These are phyloP conservation scores for Ceratobasidium theobromae DNA, from an alignment of 1,284 basidiomycete species.

Conservation along the genomic window DNA sequence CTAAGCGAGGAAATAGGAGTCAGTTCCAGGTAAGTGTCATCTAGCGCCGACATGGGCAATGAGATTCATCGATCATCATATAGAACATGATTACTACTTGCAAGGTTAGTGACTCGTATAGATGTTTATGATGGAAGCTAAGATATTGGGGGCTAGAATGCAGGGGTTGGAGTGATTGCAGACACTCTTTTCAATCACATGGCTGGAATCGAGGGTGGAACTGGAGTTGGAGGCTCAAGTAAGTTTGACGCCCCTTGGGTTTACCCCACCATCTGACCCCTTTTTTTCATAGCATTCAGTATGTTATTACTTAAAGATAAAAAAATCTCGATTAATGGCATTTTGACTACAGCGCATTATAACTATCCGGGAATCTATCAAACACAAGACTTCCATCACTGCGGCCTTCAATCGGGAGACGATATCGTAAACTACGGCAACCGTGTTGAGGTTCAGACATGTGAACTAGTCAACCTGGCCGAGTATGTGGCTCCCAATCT, in stretches of 20 bases:
- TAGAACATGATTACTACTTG: conserved; percentile 37
- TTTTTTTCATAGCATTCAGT: conserved; percentile 30
- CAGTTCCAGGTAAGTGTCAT: conserved; percentile 49
- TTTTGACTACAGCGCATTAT: conserved; percentile 32
- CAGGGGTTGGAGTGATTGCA: conserved; percentile 38
- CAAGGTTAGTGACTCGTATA: conserved; percentile 1
- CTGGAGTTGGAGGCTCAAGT: conserved; percentile 35
- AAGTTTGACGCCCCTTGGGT: neutral
- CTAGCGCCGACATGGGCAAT: neutral
- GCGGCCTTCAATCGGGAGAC: conserved; percentile 29
- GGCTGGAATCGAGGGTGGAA: conserved; percentile 32
- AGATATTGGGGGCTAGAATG: neutral
- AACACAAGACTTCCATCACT: conserved; percentile 36
- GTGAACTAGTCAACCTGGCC: conserved; percentile 45
- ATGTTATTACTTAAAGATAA: neutral
- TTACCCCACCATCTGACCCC: neutral
- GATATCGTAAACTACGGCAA: conserved; percentile 44
- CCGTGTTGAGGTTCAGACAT: conserved; percentile 59
- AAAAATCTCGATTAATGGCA: neutral
- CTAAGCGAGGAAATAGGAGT: conserved; percentile 38
- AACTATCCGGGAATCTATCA: conserved; percentile 36
- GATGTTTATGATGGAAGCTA: neutral
- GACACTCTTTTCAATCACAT: conserved; percentile 36
- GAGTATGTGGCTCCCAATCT: conserved; percentile 30
- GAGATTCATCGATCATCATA: neutral